Conservation (phyloP, 2,329 filamentous ascomycete species). For the Tolypocladium album region DNA sequence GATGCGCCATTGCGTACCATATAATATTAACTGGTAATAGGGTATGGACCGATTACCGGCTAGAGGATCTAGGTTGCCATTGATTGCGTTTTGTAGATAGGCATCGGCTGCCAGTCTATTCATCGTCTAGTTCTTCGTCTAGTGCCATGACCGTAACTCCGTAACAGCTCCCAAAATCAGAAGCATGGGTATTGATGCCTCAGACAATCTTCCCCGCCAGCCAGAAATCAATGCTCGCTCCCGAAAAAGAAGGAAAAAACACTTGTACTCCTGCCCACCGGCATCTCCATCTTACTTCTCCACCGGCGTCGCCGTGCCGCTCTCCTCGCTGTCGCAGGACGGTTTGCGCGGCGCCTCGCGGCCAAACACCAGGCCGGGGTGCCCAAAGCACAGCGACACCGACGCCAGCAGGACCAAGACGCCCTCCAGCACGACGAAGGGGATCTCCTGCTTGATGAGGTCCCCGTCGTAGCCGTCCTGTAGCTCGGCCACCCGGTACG, state of each 20-base stretch:
- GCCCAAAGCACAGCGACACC: constrained; percentile 25
- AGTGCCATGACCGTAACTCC: no score
- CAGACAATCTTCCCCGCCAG: no score
- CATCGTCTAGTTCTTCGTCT: no score
- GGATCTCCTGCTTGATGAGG: constrained; percentile 39
- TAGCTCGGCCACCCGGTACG: constrained; percentile 56
- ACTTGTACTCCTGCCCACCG: no score
- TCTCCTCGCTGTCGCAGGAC: constrained; percentile 12
- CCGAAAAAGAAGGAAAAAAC: no score
- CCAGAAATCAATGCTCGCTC: no score
- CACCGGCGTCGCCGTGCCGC: background rate
- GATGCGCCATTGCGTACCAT: no score
- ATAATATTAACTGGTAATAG: no score
- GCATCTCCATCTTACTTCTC: background rate
- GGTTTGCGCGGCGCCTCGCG: constrained; percentile 4
- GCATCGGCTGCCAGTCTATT: no score
- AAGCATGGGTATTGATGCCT: background rate
- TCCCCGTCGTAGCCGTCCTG: constrained; percentile 48
- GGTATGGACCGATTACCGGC: no score
- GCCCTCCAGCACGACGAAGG: constrained; percentile 45
- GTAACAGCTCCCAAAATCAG: background rate
- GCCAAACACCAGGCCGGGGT: constrained; percentile 30
- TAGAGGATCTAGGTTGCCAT: no score
- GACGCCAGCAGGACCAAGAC: constrained; percentile 25
- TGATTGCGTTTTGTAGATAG: no score